Conservation (phyloP, 2,329 filamentous ascomycete genomes). For the Beauveria caledonica region DNA sequence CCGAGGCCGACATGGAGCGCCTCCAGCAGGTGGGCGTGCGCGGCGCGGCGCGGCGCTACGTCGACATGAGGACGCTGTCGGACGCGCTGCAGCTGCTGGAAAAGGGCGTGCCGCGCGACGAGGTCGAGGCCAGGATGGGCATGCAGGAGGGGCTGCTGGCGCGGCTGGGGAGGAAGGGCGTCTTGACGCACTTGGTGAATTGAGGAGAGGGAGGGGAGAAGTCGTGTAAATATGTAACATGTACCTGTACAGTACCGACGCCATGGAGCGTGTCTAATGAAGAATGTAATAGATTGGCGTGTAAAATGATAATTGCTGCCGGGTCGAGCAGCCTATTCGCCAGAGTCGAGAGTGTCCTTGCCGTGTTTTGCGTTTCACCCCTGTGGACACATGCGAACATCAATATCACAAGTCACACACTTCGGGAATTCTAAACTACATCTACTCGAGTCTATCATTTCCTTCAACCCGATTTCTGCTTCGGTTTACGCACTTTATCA, state of each 20-base stretch:
- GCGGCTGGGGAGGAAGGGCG: constrained; percentile 30
- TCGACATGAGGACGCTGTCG: constrained; percentile 39
- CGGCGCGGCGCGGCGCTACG: constrained; percentile 33
- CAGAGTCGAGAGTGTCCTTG: too few relatives aligned
- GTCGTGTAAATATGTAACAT: background rate
- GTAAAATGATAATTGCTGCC: background rate
- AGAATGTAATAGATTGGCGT: background rate
- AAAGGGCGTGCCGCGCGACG: constrained; percentile 27
- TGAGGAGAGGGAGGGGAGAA: background rate
- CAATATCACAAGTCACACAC: too few relatives aligned
- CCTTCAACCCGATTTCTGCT: background rate
- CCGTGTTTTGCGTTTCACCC: too few relatives aligned
- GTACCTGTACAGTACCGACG: background rate
- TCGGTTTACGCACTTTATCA: too few relatives aligned
- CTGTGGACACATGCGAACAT: too few relatives aligned
- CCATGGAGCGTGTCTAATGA: background rate
- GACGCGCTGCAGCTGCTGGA: constrained; percentile 38
- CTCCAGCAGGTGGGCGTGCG: constrained; percentile 24
- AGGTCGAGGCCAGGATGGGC: constrained; percentile 39
- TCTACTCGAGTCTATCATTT: background rate
- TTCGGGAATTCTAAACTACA: background rate
- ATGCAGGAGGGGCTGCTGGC: constrained; percentile 38
- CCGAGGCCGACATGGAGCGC: constrained; percentile 35
- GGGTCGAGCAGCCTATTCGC: too few relatives aligned
- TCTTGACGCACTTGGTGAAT: constrained; percentile 9